A percentile compares a stretch with the other conserved stretches of the same genome.
These are phyloP conservation scores for Kwoniella sp. DNA, from an alignment of 768 basidiomycete species.

Conservation along the genomic window DNA sequence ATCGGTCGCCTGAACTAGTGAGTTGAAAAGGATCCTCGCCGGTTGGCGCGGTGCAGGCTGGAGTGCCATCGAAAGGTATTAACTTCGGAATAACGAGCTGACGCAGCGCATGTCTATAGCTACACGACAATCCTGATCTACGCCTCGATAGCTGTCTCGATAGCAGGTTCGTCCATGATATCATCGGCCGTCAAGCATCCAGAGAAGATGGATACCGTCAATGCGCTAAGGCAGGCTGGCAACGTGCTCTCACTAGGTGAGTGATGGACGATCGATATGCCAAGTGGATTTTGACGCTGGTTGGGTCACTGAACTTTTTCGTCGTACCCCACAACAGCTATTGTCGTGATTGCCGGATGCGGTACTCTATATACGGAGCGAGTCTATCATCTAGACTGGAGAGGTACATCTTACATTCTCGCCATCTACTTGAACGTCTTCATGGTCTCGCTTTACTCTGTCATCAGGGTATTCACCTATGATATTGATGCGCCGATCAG, in stretches of 20 bases:
- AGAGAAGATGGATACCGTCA: constrained; percentile 6
- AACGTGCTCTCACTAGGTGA: constrained; percentile 18
- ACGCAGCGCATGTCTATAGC: no score
- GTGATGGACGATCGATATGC: no score
- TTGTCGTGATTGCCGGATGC: constrained; percentile 1
- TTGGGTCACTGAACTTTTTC: no score
- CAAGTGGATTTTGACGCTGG: no score
- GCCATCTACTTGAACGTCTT: constrained; percentile 1
- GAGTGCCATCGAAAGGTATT: no score
- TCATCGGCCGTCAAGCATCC: constrained; percentile 11
- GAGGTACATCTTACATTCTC: constrained; percentile 11
- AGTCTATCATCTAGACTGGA: not conserved
- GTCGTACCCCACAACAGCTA: not conserved
- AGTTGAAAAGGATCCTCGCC: no score
- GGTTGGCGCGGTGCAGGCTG: no score
- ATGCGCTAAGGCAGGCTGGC: constrained; percentile 3
- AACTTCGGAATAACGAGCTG: no score
- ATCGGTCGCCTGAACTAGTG: not conserved
- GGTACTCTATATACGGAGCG: not conserved
- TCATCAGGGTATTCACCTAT: constrained; percentile 4
- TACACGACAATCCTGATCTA: not conserved
- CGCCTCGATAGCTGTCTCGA: constrained; percentile 21
- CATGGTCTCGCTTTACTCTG: constrained; percentile 18
- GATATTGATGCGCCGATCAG: not conserved
- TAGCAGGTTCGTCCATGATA: constrained; percentile 18